Conservation (phyloP, 1,139 yeast genomes). For the Debaryomycetaceae sp. region DNA sequence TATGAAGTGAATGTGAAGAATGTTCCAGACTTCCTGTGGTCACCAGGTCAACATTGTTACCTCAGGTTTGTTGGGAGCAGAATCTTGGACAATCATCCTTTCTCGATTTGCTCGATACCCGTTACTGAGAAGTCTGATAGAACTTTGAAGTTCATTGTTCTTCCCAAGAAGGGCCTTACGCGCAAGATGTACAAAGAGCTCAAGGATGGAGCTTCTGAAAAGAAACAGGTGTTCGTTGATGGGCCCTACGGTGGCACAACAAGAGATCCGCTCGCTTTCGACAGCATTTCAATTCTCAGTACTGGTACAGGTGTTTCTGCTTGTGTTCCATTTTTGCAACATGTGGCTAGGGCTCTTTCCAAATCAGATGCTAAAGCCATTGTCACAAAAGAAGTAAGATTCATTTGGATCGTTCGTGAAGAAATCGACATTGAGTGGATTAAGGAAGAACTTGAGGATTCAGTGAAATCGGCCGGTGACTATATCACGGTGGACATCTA, state of each 20-base stretch:
- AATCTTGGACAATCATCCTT: slow-evolving; percentile 57
- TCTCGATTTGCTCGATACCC: slow-evolving; percentile 47
- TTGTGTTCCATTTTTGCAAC: slow-evolving; percentile 43
- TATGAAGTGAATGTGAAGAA: slow-evolving; percentile 42
- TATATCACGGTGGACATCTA: slow-evolving; percentile 25
- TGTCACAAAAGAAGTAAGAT: slow-evolving; percentile 27
- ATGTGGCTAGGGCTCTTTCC: slow-evolving; percentile 16
- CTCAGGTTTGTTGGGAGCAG: slow-evolving; percentile 45
- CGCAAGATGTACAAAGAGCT: slow-evolving; percentile 23
- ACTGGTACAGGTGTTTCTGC: slow-evolving; percentile 59
- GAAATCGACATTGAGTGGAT: slow-evolving; percentile 42
- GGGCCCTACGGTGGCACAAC: slow-evolving; percentile 64
- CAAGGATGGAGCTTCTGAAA: slow-evolving; percentile 17
- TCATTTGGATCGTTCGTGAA: slow-evolving; percentile 47
- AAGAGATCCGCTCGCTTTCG: slow-evolving; percentile 48
- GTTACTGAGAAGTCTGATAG: slow-evolving; percentile 13
- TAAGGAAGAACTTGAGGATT: slow-evolving; percentile 31
- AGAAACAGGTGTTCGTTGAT: slow-evolving; percentile 43
- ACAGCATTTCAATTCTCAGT: slow-evolving; percentile 39
- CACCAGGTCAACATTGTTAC: slow-evolving; percentile 60
- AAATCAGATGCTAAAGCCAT: slow-evolving; percentile 11
- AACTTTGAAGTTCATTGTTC: slow-evolving; percentile 44
- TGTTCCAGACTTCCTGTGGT: slow-evolving; percentile 41
- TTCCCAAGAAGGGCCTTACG: slow-evolving; percentile 53
- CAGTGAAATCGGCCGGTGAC: slow-evolving; percentile 21